phyloP scores from a whole-genome alignment of 352 stramenopile genomes.

The Phytopythium helicoides region DNA sequence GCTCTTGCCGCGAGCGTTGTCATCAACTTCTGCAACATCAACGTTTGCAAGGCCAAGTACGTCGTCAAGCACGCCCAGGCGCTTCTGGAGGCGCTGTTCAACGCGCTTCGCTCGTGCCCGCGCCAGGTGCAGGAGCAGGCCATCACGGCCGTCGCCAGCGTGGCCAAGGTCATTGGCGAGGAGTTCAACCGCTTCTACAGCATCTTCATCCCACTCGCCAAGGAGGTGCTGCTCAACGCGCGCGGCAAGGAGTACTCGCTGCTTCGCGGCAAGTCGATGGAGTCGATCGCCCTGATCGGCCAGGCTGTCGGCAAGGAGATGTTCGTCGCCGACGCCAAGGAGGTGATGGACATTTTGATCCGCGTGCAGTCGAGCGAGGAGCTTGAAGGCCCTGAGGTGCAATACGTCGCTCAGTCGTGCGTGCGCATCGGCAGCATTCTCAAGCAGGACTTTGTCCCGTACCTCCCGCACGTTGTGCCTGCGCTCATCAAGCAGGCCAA shows the following conservation, averaged over 20 bases:
- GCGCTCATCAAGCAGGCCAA: constrained; percentile 78
- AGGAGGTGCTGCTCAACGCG: constrained; percentile 79
- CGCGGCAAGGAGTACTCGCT: constrained; percentile 75
- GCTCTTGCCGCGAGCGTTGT: constrained; percentile 75
- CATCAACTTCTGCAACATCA: constrained; percentile 86
- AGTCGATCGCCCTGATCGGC: constrained; percentile 86
- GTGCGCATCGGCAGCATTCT: constrained; percentile 85
- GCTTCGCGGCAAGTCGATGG: constrained; percentile 85
- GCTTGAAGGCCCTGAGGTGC: constrained; percentile 69
- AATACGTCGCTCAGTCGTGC: constrained; percentile 87
- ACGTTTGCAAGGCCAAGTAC: constrained; percentile 82
- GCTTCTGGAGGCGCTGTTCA: constrained; percentile 79
- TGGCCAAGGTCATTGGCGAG: constrained; percentile 80
- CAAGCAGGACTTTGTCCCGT: constrained; percentile 86
- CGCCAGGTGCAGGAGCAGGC: constrained; percentile 86
- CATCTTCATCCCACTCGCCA: constrained; percentile 87
- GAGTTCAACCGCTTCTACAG: constrained; percentile 82
- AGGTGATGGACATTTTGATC: constrained; percentile 87
- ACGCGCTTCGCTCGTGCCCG: constrained; percentile 68
- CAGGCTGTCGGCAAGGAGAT: constrained; percentile 85
- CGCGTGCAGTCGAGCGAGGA: constrained; percentile 70
- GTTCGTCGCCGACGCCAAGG: constrained; percentile 74
- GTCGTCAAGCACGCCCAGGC: constrained; percentile 60
- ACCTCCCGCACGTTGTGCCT: constrained; percentile 81
- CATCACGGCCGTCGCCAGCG: constrained; percentile 82